Evolutionary conservation across 192 early-diverging fungal species (phyloP), one percentile per base, ranked within the genome.

Genomic region (Coemansia sp.): DNA sequence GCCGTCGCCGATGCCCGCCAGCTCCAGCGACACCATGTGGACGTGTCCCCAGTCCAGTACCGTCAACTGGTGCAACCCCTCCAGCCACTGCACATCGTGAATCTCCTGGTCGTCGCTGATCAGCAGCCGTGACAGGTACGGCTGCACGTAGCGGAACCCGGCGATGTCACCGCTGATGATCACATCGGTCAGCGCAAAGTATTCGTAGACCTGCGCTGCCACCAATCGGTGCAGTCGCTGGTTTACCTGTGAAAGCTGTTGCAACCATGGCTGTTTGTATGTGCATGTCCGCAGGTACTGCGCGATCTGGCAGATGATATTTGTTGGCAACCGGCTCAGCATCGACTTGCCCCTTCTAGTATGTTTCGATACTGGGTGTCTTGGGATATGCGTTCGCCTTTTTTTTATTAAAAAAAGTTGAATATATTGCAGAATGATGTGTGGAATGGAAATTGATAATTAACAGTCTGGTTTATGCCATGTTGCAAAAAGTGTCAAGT

Each of bases 281-380:
- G 68, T 66, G 54, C 54, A 62, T 7, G 71, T 66, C 9, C 76
- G 71, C 34, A 79, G 61, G 52, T 79, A 73, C 68, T 70, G 67
- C 20, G 70, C 59, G 2, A 79, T 45, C 36, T 67, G 64, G 17
- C 57, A 17, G 1, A 73, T 12, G 1, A 62, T 63, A 33, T 54
- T 55, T n/a, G 59, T 34, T 8, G 71, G 76, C 2, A 79, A 56
- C 12, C 28, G 28, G 48, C 67, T 65, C 20, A 79, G 70, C 69
- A 76, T 71, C 39, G 22, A 28, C 22, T 28, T 28, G 22, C 22
- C 22, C 22, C 22, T 28, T 28, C 22, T 28, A 28, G 22, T 28
- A 28, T 28, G 22, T 28, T 28, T 28, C 1, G 22, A 28, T 28
- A 28, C 22, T 28, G 22, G 22, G 22, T 28, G 22, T 28, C 1